phyloP scores from a whole-genome alignment of 331 rosid genomes.

The Dryas integrifolia region DNA sequence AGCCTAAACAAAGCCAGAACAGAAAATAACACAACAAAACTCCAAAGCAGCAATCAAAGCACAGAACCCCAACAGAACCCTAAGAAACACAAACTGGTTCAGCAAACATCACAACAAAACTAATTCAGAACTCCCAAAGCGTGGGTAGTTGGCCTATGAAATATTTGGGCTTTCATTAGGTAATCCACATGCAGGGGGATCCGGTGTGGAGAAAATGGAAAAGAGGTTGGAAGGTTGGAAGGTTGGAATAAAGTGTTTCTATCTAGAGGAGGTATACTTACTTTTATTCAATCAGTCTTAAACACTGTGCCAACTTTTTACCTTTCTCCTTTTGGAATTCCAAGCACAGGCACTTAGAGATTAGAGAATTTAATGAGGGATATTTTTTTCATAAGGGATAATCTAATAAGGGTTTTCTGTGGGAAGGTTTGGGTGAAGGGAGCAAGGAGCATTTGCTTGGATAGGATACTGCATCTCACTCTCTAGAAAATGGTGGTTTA shows the following conservation, averaged over 20 bases:
- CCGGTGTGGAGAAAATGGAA: not conserved
- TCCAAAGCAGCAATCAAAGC: not conserved
- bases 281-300: not conserved
- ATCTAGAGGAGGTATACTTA: not conserved
- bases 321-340: not conserved
- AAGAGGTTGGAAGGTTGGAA: not conserved
- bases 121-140: not conserved
- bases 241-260: not conserved
- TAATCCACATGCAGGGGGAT: slow-evolving; percentile 6
- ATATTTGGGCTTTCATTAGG: not conserved
- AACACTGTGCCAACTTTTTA: not conserved
- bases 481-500: not conserved
- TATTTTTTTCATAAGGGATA: not conserved
- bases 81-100: not conserved
- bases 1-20: not conserved
- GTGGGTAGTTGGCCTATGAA: not conserved
- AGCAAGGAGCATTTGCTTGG: not conserved
- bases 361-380: not conserved
- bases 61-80: not conserved
- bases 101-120: not conserved
- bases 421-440: not conserved
- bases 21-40: not conserved
- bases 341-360: not conserved
- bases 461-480: not conserved
- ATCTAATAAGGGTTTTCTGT: not conserved